Evolutionary conservation across 1,284 basidiomycete genomes (phyloP), one percentile per base, ranked within the genome.

Genomic region (Pholiota adiposa): DNA sequence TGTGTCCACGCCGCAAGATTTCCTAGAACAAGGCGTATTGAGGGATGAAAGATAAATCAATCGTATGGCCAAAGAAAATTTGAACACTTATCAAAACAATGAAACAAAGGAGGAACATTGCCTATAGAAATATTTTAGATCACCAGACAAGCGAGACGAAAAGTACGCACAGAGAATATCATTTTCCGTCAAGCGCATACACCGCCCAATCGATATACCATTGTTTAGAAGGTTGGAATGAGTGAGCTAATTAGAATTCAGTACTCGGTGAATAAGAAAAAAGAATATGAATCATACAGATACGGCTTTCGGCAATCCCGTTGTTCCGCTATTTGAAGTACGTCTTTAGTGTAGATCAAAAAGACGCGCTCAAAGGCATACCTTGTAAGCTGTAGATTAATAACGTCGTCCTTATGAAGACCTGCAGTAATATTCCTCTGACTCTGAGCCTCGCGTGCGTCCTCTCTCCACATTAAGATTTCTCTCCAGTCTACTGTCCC

Each of bases 371-470:
- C 8, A 65, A 75, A 38, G 36, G 16, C 16, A 38, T 61, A 90
- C 90, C 90, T 93, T 19, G 92, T 93, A 66, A 93, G 92, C 69
- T 94, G 92, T 60, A 94, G 67, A 68, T 93, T 94, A 56, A 93
- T 86, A 2, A 93, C 79, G 40, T 94, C 92, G 58, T 91, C 84
- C 43, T 83, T 82, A 12, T 79, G 57, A 58, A 87, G 64, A 5
- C 74, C 52, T 67, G 54, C 66, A 54, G 71, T 67, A 16, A 81
- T 73, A 25, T 81, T 75, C 54, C 74, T 73, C 43, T 86, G 78
- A 9, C 73, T 62, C 36, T 68, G 69, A 27, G 67, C 69, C 67
- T 87, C 84, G 36, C 60, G 66, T 0, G 74, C 70, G 56, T 81
- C 81, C 67, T 86, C 82, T 58, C 81, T 70, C 88, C 88, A 90